Percentiles rank a stretch among this genome's conserved stretches.
phyloP scores from a whole-genome alignment of 2,329 filamentous ascomycete species.

The Penicillium sp. region DNA sequence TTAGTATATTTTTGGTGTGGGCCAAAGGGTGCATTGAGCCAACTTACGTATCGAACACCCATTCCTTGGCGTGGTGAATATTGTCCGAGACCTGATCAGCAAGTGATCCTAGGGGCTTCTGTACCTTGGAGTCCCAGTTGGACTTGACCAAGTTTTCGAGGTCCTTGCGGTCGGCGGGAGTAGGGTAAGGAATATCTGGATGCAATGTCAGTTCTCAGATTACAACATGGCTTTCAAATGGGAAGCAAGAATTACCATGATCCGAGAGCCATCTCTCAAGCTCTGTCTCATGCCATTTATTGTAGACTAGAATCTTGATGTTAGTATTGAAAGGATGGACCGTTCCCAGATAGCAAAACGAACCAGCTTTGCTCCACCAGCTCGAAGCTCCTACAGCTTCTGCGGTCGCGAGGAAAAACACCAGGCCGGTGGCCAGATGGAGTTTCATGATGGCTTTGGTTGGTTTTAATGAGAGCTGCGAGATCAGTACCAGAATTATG shows the following conservation, averaged over 20 bases:
- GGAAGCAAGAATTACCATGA: constrained; percentile 52
- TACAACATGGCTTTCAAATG: background rate
- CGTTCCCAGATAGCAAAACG: constrained; percentile 36
- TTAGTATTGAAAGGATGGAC: background rate
- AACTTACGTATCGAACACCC: constrained; percentile 80
- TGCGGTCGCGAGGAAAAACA: constrained; percentile 67
- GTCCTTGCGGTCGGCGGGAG: constrained; percentile 85
- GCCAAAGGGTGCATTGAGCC: background rate
- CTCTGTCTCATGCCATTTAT: constrained; percentile 98
- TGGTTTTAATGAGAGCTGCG: background rate
- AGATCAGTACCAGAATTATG: constrained; percentile 1
- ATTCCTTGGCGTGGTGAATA: constrained; percentile 73
- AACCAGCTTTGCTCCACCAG: constrained; percentile 87
- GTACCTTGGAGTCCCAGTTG: constrained; percentile 80
- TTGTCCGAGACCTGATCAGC: constrained; percentile 73
- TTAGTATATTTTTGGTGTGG: background rate
- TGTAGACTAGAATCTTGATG: constrained; percentile 68
- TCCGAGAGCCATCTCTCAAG: constrained; percentile 96
- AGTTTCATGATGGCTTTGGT: constrained; percentile 68
- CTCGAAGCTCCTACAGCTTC: constrained; percentile 69
- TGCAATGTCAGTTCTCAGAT: background rate
- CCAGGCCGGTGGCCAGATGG: constrained; percentile 64
- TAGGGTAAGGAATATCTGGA: constrained; percentile 79
- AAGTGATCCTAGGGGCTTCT: constrained; percentile 72
- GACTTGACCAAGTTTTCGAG: constrained; percentile 86